These are phyloP conservation scores for Haematococcus lacustris DNA, from an alignment of 139 green algal species.

Conservation along the genomic window DNA sequence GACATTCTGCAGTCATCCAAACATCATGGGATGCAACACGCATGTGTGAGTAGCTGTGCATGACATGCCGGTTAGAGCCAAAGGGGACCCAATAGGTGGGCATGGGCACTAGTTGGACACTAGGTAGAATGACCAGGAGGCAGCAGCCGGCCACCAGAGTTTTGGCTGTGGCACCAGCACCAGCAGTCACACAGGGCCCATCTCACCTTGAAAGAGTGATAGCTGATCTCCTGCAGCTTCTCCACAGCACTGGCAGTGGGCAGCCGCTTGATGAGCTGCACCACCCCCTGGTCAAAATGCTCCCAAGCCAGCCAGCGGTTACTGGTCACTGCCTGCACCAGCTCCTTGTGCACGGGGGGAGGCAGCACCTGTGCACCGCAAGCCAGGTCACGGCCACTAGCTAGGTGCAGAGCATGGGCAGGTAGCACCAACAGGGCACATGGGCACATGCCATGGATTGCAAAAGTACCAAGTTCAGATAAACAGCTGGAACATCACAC, in stretches of 20 bases:
- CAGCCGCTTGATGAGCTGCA: conserved; percentile 22
- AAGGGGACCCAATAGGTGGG: not conserved
- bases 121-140: too few species aligned
- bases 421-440: too few species aligned
- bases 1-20: conserved; percentile 6
- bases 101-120: not conserved
- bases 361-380: conserved; percentile 9
- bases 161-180: not conserved
- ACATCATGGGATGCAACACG: not conserved
- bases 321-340: conserved; percentile 8
- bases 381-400: too few species aligned
- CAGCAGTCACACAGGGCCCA: not conserved
- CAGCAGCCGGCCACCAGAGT: too few species aligned
- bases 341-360: conserved; percentile 12
- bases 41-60: not conserved
- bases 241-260: conserved; percentile 15
- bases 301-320: conserved; percentile 24
- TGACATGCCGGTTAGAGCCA: not conserved
- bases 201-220: conserved; percentile 13
- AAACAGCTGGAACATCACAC: too few species aligned
- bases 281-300: conserved; percentile 21
- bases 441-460: too few species aligned
- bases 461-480: too few species aligned
- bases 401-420: too few species aligned
- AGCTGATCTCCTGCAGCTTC: conserved; percentile 29